These are phyloP conservation scores for Lactarius vividus DNA, from an alignment of 768 basidiomycete genomes.

Conservation along the genomic window DNA sequence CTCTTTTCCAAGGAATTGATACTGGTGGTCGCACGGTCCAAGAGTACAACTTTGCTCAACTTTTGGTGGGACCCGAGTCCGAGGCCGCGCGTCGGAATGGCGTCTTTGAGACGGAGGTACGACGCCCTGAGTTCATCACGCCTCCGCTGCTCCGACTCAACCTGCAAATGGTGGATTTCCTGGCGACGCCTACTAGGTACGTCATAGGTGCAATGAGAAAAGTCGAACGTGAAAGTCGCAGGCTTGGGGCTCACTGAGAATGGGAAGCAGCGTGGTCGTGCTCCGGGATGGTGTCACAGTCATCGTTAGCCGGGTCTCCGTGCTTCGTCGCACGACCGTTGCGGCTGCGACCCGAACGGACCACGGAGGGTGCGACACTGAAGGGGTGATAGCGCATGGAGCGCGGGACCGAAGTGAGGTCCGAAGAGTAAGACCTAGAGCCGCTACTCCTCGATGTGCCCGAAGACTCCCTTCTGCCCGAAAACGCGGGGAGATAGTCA, in stretches of 20 bases:
- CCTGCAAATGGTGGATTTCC: conserved; percentile 87
- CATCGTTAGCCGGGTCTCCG: conserved; percentile 66
- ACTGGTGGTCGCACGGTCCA: conserved; percentile 85
- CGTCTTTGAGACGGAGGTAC: conserved; percentile 86
- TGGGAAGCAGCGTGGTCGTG: conserved; percentile 42
- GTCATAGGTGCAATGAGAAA: conserved; percentile 6
- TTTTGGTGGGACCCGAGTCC: conserved; percentile 82
- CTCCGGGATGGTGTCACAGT: conserved; percentile 66
- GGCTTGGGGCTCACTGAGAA: conserved; percentile 46
- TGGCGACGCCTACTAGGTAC: conserved; percentile 60
- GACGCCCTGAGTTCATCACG: conserved; percentile 91
- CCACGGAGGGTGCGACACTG: conserved; percentile 38
- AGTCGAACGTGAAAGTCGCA: neutral
- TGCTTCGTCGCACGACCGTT: conserved; percentile 44
- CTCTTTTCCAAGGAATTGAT: conserved; percentile 84
- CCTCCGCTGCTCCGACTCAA: conserved; percentile 88
- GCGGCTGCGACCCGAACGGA: conserved; percentile 47
- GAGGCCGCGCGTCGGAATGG: conserved; percentile 39
- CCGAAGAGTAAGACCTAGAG: conserved; percentile 57
- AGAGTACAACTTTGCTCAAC: conserved; percentile 85
- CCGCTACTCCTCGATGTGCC: conserved; percentile 60
- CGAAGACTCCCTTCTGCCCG: conserved; percentile 63
- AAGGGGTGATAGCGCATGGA: conserved; percentile 82
- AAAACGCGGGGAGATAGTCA: conserved; percentile 61
- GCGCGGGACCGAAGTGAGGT: conserved; percentile 59